Percentiles rank a stretch among this genome's conserved stretches.
These are phyloP conservation scores for Pulveroboletus sp. DNA, from an alignment of 768 basidiomycete genomes.

Conservation along the genomic window DNA sequence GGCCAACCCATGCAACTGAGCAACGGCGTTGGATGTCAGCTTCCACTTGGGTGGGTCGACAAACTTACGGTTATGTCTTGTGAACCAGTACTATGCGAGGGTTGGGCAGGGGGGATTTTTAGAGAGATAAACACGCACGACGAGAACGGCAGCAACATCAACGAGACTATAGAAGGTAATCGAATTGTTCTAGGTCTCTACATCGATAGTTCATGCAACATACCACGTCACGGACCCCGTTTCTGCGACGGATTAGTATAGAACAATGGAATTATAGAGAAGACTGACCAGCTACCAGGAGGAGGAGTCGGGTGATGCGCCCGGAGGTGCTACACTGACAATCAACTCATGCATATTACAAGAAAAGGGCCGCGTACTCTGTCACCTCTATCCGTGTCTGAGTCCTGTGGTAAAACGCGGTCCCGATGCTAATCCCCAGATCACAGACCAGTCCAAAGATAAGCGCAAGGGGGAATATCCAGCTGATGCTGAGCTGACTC, in stretches of 20 bases:
- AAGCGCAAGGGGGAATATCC: constrained; percentile 19
- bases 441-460: constrained; percentile 17
- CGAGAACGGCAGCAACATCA: constrained; percentile 1
- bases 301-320: background rate
- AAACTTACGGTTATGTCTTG: constrained; percentile 9
- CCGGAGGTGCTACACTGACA: constrained; percentile 4
- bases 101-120: background rate
- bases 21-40: background rate
- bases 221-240: constrained; percentile 13
- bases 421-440: constrained; percentile 9
- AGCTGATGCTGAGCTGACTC: constrained; percentile 6
- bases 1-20: constrained; percentile 15
- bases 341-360: background rate
- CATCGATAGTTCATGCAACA: background rate
- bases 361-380: constrained; percentile 5
- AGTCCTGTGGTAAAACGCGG: constrained; percentile 7
- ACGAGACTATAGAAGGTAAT: constrained; percentile 5
- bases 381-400: background rate
- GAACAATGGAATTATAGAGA: background rate
- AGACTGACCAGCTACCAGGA: constrained; percentile 12
- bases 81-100: constrained; percentile 15
- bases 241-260: constrained; percentile 12
- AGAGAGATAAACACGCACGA: constrained; percentile 5
- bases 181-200: background rate
- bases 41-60: background rate